Percentiles rank a stretch among this genome's conserved stretches.
These are phyloP conservation scores for Fusarium sp. DNA, from an alignment of 2,329 filamentous ascomycete species.

Conservation along the genomic window DNA sequence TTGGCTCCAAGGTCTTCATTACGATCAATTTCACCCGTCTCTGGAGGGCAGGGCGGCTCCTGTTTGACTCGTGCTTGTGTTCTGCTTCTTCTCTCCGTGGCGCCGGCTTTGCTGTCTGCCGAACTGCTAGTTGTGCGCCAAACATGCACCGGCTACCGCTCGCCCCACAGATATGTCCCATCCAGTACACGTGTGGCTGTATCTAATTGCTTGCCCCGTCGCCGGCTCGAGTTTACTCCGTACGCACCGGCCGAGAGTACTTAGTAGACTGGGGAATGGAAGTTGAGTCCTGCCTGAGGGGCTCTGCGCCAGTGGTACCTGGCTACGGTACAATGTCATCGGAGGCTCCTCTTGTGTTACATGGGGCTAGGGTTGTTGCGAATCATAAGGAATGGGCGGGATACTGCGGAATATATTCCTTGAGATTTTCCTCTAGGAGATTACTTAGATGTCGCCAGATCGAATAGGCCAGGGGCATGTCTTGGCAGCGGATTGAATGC, in stretches of 20 bases:
- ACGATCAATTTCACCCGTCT: slow-evolving; percentile 12
- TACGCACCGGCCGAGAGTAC: slow-evolving; percentile 44
- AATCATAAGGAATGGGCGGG: slow-evolving; percentile 3
- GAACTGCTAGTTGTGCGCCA: slow-evolving; percentile 44
- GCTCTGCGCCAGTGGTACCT: slow-evolving; percentile 4
- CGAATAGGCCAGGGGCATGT: slow-evolving; percentile 17
- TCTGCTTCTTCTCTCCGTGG: slow-evolving; percentile 46
- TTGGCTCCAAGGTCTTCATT: slow-evolving; percentile 12
- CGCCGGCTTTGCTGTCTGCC: slow-evolving; percentile 46
- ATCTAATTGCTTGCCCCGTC: slow-evolving; percentile 30
- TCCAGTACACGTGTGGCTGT: slow-evolving; percentile 17
- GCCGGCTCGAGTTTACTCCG: slow-evolving; percentile 35
- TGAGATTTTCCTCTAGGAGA: slow-evolving; percentile 7
- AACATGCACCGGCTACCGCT: slow-evolving; percentile 33
- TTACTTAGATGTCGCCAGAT: slow-evolving; percentile 23
- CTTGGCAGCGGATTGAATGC: slow-evolving; percentile 28
- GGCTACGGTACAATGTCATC: slow-evolving; percentile 21
- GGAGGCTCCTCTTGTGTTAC: slow-evolving; percentile 9
- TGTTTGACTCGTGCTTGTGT: slow-evolving; percentile 42
- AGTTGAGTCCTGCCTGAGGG: slow-evolving; percentile 24
- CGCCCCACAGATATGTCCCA: slow-evolving; percentile 31
- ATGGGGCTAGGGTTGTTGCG: slow-evolving; percentile 11
- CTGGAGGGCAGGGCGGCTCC: slow-evolving; percentile 26
- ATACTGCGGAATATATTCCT: slow-evolving; percentile 29
- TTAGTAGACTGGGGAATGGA: neutral